These are phyloP conservation scores for Angomonas deanei DNA, from an alignment of 208 protist species.

Conservation along the genomic window DNA sequence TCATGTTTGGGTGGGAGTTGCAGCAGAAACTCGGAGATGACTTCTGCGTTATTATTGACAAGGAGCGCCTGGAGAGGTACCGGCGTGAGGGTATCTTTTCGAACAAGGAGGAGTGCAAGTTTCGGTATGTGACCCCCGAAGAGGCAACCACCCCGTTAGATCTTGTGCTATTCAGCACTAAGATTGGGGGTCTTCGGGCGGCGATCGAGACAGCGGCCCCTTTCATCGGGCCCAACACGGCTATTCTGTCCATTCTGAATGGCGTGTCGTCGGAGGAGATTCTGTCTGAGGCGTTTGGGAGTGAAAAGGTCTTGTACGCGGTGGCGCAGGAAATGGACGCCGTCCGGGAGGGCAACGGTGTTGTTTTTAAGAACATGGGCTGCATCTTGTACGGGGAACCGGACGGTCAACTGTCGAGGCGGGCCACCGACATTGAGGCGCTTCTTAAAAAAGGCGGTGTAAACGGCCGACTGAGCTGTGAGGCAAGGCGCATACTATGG, in stretches of 20 bases:
- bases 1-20: slow-evolving; percentile 13
- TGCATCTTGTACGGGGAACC: slow-evolving; percentile 14
- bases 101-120: slow-evolving; percentile 6
- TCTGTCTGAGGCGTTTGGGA: slow-evolving; percentile 9
- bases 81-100: slow-evolving; percentile 3
- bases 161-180: slow-evolving; percentile 16
- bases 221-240: slow-evolving; percentile 15
- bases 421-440: slow-evolving; percentile 4
- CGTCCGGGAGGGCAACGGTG: slow-evolving; percentile 6
- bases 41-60: slow-evolving; percentile 13
- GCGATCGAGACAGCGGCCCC: slow-evolving; percentile 16
- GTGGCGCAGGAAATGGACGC: slow-evolving; percentile 15
- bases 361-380: slow-evolving; percentile 15
- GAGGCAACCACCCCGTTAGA: slow-evolving; percentile 9
- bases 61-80: slow-evolving; percentile 1
- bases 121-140: slow-evolving; percentile 8
- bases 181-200: slow-evolving; percentile 9
- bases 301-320: slow-evolving; percentile 16
- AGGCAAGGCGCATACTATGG: slow-evolving; percentile 9
- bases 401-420: slow-evolving; percentile 3
- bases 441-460: slow-evolving; percentile 1
- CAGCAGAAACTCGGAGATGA: slow-evolving; percentile 3
- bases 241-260: slow-evolving; percentile 17
- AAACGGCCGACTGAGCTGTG: slow-evolving; percentile 1
- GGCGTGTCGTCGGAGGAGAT: slow-evolving; percentile 15